phyloP scores from a whole-genome alignment of 2,329 filamentous ascomycete species.

The Thyridium curvatum region DNA sequence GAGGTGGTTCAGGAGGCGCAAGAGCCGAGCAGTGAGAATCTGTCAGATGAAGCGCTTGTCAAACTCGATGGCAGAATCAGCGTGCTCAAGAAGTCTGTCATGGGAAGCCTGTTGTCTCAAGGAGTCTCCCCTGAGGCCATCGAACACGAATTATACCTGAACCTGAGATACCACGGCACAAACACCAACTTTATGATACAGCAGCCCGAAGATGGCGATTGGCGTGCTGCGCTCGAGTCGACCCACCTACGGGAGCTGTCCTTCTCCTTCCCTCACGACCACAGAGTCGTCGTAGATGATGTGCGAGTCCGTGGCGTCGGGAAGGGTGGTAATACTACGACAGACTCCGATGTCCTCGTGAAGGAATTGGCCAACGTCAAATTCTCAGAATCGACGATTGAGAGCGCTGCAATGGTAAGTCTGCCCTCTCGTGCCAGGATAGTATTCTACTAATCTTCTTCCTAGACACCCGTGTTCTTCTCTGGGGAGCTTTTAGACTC shows the following conservation, averaged over 20 bases:
- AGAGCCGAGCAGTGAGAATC: conserved; percentile 15
- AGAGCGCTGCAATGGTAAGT: too few relatives aligned
- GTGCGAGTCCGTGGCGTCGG: conserved; percentile 62
- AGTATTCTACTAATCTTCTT: conserved; percentile 46
- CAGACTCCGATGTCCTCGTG: conserved; percentile 20
- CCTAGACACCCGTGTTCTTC: conserved; percentile 25
- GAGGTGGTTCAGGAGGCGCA: conserved; percentile 26
- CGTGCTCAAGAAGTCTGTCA: too few relatives aligned
- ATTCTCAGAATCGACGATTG: too few relatives aligned
- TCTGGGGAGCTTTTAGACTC: conserved; percentile 38
- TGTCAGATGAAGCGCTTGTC: conserved; percentile 6
- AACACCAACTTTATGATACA: conserved; percentile 77
- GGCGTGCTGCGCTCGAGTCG: conserved; percentile 58
- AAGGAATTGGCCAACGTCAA: not conserved
- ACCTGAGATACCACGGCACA: conserved; percentile 85
- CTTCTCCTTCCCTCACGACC: conserved; percentile 43
- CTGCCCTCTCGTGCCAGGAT: too few relatives aligned
- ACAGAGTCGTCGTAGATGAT: conserved; percentile 67
- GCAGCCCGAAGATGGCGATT: conserved; percentile 30
- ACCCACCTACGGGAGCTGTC: conserved; percentile 68
- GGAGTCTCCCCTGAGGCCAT: conserved; percentile 32
- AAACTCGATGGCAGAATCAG: conserved; percentile 5
- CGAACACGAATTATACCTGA: conserved; percentile 83
- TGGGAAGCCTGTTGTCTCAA: not conserved
- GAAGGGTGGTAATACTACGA: conserved; percentile 48